A percentile compares a stretch with the other conserved stretches of the same genome.
These are phyloP conservation scores for Deinandra increscens DNA, from an alignment of 129 eudicot species.

Conservation along the genomic window DNA sequence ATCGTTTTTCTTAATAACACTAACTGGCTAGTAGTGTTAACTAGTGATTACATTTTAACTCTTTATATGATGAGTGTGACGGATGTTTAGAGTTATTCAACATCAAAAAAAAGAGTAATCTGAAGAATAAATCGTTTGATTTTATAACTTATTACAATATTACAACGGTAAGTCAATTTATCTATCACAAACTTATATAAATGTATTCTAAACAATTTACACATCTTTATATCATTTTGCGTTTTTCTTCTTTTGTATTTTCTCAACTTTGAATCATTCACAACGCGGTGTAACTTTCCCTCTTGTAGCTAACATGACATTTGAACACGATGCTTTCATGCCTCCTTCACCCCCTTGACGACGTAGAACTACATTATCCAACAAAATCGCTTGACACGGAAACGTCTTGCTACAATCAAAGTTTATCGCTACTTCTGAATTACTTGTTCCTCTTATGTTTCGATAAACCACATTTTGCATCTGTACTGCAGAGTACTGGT, in stretches of 20 bases:
- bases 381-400: constrained; percentile 51
- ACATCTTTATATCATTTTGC: neutral
- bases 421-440: constrained; percentile 58
- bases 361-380: constrained; percentile 49
- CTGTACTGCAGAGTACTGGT: constrained; percentile 63
- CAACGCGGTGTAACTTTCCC: constrained; percentile 48
- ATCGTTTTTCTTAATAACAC: too few species aligned
- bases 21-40: too few species aligned
- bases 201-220: constrained; percentile 14
- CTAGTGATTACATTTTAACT: too few species aligned
- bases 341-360: constrained; percentile 30
- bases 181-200: neutral
- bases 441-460: constrained; percentile 71
- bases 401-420: constrained; percentile 66
- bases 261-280: constrained; percentile 15
- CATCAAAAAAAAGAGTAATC: neutral
- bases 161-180: neutral
- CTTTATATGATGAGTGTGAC: too few species aligned
- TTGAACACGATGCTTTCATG: constrained; percentile 41
- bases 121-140: neutral
- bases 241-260: neutral
- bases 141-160: neutral
- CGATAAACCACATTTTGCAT: constrained; percentile 53
- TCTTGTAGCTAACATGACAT: constrained; percentile 28
- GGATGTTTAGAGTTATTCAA: too few species aligned